A percentile compares a stretch with the other conserved stretches of the same genome.
phyloP scores from a whole-genome alignment of 306 rosid genomes.

The Trifolium fragiferum region DNA sequence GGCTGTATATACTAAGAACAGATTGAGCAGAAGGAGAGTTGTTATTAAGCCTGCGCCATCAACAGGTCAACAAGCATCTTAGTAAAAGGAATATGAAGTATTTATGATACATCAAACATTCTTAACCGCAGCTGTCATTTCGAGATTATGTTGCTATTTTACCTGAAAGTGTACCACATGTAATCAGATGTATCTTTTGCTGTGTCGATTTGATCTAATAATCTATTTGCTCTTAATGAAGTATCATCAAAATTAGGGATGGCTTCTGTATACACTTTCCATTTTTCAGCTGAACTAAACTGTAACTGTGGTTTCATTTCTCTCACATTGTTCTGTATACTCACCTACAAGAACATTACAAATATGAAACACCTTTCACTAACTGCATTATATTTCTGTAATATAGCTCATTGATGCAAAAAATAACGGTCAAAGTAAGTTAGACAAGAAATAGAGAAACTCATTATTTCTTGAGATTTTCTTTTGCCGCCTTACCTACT shows the following conservation, averaged over 20 bases:
- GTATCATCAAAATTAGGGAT: constrained; percentile 48
- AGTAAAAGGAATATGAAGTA: constrained; percentile 12
- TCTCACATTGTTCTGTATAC: constrained; percentile 35
- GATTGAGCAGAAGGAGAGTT: constrained; percentile 41
- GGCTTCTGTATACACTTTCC: constrained; percentile 54
- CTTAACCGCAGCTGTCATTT: not conserved
- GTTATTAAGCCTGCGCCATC: constrained; percentile 33
- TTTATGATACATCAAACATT: constrained; percentile 7
- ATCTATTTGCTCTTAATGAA: constrained; percentile 41
- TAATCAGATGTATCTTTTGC: constrained; percentile 54
- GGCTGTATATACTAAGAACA: constrained; percentile 55
- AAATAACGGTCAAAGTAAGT: not conserved
- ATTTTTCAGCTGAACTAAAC: constrained; percentile 44
- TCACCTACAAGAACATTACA: constrained; percentile 43
- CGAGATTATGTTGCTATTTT: constrained; percentile 31
- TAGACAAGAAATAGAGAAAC: constrained; percentile 4
- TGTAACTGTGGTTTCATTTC: constrained; percentile 39
- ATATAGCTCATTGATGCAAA: not conserved
- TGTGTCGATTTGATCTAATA: constrained; percentile 56
- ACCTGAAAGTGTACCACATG: constrained; percentile 58
- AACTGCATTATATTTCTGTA: not conserved
- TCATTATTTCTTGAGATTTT: not conserved
- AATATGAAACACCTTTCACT: constrained; percentile 18
- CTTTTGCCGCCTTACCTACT: no score
- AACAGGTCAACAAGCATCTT: constrained; percentile 32